Base-by-base conservation (phyloP, 2,329 filamentous ascomycete species). In the Rhinocladiella similis region DNA sequence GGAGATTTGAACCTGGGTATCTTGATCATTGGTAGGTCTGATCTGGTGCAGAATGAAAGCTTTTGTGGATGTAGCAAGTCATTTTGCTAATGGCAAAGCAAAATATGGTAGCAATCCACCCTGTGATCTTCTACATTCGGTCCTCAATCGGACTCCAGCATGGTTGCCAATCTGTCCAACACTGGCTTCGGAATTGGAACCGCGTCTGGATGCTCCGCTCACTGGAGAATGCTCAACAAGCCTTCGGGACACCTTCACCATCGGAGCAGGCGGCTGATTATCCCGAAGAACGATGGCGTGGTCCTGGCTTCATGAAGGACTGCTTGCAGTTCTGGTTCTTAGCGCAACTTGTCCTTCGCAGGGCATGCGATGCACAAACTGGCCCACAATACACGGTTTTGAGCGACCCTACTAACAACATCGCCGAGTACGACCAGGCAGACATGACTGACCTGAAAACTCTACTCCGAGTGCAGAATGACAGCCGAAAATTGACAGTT, bases 231-330 rank as follows among this genome's bases (percentile, higher is more conserved):
- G 33, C 16, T 9, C 13, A 3, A 43, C 33, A 54, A 25, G 25
- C 20, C 3, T 54, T 49, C 20, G 52, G 52, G 6, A 48, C 52
- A 10, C 52, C 46, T 1, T 19, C 27, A 20, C 52, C 22, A 19
- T 13, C 45, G 9, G 9, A 14, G 16, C 12, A 25, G 20, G 16
- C 12, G 16, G 45, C 12, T 13, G 16, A 18, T 7, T 10, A 12
- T 33, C 10, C 29, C n/a, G 19, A 25, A n/a, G 45, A 45, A 20
- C 14, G 43, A 29, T 49, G 52, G 46, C 29, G 45, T 29, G 16
- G 42, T n/a, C 16, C 46, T 19, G 52, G 52, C 9, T 54, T 54
- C 20, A 54, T 54, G 52, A 48, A 49, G 20, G 22, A 54, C 19
- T 45, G 35, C 2, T 10, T n/a, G 3, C 33, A 54, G 16, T 49